Base-by-base conservation (phyloP, 2,329 filamentous ascomycete genomes). In the Daldinia eschscholtzii region DNA sequence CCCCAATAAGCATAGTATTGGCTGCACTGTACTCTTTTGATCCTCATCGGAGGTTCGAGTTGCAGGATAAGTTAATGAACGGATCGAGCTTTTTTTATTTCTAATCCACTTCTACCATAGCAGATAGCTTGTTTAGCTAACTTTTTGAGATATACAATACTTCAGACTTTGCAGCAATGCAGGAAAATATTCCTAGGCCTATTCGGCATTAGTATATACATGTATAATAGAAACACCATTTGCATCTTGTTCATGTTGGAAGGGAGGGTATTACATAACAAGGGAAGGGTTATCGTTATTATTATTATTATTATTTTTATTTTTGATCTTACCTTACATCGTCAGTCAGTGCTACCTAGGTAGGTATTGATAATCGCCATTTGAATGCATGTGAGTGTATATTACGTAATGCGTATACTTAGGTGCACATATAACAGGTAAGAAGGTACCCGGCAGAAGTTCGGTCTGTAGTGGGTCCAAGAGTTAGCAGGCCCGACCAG, bases 1-100 rank as follows among this genome's bases (percentile, higher is more conserved):
- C 70, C 70, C 69, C 64, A 58, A 58, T 59, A 33, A 65, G 63
- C 63, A 71, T 71, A 71, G 67, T 48, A 44, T 67, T 67, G 41
- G 48, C 56, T 62, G 53, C 59, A 50, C 41, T 61, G 35, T 59
- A 67, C 65, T 58, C 55, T 58, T 50, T 37, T 26, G 6, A 52
- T 33, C 52, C 30, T 63, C 57, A 13, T 57, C 39, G 53, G 50
- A 52, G 64, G 33, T 37, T 65, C 28, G 12, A 42, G 39, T 57
- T 70, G 9, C 56, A 65, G 57, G 61, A 65, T 67, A 61, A 52
- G 50, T 67, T 59, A 65, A 64, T 66, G 52, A 64, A 67, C 55
- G 59, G 59, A 65, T 44, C 28, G 52, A 67, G 13, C 37, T 57
- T 55, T 57, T 55, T 56, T 41, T 56, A 57, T 68, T 63, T 70